These are phyloP conservation scores for Scedosporium minutisporum DNA, from an alignment of 2,329 filamentous ascomycete species.

Conservation along the genomic window DNA sequence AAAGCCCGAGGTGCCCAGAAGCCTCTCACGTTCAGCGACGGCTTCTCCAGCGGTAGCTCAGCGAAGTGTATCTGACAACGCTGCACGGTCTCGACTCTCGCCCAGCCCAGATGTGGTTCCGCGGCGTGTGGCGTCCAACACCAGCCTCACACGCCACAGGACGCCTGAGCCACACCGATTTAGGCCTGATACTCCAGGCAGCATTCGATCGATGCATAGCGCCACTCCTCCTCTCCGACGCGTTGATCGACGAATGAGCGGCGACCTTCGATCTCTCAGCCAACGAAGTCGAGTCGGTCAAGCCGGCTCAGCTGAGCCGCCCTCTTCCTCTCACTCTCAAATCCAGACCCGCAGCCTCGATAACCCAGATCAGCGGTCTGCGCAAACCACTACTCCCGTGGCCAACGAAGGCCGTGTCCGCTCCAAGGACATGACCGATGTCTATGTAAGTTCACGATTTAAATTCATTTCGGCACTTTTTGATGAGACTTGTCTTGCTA, in stretches of 20 bases:
- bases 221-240: conserved; percentile 62
- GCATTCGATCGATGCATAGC: conserved; percentile 33
- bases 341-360: conserved; percentile 3
- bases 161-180: conserved; percentile 45
- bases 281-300: conserved; percentile 32
- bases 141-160: conserved; percentile 38
- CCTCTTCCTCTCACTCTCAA: conserved; percentile 8
- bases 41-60: conserved; percentile 7
- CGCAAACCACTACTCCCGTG: conserved; percentile 49
- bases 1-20: conserved; percentile 19
- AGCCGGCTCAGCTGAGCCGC: background rate
- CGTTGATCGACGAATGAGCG: conserved; percentile 58
- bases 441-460: conserved; percentile 64
- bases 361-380: conserved; percentile 11
- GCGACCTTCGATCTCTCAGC: conserved; percentile 56
- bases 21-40: background rate
- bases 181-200: conserved; percentile 56
- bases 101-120: conserved; percentile 14
- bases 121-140: conserved; percentile 42
- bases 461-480: background rate
- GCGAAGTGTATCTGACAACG: conserved; percentile 30
- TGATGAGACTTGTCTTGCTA: conserved; percentile 10
- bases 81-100: conserved; percentile 9
- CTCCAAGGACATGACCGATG: conserved; percentile 78
- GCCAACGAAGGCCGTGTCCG: conserved; percentile 82